Conservation (phyloP, 2,329 filamentous ascomycete species). For the Colletotrichum lentis region DNA sequence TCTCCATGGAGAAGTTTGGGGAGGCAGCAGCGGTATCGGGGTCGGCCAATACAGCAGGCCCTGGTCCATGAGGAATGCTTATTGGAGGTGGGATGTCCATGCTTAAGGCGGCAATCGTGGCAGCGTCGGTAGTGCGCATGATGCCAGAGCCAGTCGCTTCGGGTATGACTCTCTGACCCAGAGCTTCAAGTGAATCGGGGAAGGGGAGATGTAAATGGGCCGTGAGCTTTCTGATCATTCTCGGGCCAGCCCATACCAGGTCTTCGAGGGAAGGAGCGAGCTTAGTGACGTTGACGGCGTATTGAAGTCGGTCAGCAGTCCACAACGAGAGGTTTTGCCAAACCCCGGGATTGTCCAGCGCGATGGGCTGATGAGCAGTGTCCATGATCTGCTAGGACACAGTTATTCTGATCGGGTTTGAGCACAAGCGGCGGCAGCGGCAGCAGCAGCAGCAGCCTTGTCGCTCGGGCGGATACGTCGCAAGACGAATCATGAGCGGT, state of each 20-base stretch:
- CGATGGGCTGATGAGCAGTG: constrained; percentile 2
- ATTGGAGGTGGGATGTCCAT: constrained; percentile 33
- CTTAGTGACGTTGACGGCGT: constrained; percentile 63
- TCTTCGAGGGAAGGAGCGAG: constrained; percentile 73
- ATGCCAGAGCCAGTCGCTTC: constrained; percentile 60
- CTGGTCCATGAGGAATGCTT: not conserved
- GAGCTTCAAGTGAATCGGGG: constrained; percentile 67
- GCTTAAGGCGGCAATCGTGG: constrained; percentile 52
- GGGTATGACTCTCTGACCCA: constrained; percentile 67
- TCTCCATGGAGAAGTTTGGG: constrained; percentile 64
- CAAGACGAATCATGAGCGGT: constrained; percentile 29
- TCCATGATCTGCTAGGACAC: constrained; percentile 28
- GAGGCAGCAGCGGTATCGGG: constrained; percentile 46
- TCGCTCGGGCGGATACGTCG: constrained; percentile 32
- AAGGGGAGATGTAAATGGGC: constrained; percentile 68
- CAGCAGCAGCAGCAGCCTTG: constrained; percentile 17
- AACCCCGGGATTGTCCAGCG: constrained; percentile 51
- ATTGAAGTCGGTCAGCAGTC: constrained; percentile 54
- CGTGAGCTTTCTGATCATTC: constrained; percentile 73
- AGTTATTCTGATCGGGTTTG: not conserved
- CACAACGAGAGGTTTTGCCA: constrained; percentile 66
- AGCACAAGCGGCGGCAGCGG: not conserved
- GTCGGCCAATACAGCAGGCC: constrained; percentile 51
- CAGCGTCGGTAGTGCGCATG: constrained; percentile 53
- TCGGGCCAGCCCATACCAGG: constrained; percentile 72